phyloP scores from a whole-genome alignment of 805 yeast genomes.

The Wickerhamiella bombiphila region DNA sequence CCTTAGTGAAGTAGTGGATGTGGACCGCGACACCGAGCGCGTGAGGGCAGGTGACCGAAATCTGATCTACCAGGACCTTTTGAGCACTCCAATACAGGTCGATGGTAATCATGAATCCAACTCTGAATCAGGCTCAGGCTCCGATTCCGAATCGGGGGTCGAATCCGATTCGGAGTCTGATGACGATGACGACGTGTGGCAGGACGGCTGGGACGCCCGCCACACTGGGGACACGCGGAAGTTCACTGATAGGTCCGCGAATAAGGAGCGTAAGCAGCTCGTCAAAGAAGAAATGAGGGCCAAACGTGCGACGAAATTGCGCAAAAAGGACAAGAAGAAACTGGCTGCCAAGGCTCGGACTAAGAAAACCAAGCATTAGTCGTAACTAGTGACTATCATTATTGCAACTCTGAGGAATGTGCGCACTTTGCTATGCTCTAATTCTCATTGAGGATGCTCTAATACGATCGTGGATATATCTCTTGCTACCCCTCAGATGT shows the following conservation, averaged over 20 bases:
- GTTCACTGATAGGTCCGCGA: constrained; percentile 61
- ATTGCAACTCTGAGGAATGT: not conserved
- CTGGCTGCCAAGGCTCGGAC: constrained; percentile 30
- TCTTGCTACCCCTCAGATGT: not conserved
- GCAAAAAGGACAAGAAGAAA: constrained; percentile 70
- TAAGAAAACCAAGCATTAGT: not conserved
- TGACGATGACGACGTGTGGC: constrained; percentile 26
- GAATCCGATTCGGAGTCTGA: constrained; percentile 20
- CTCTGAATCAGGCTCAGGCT: constrained; percentile 7
- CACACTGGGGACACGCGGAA: constrained; percentile 38
- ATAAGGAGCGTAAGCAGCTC: constrained; percentile 57
- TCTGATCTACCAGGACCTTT: constrained; percentile 32
- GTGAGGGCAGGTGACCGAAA: constrained; percentile 27
- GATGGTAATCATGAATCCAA: constrained; percentile 1
- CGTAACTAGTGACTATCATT: no score
- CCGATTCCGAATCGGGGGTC: constrained; percentile 17
- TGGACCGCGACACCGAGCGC: constrained; percentile 59
- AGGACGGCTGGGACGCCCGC: constrained; percentile 31
- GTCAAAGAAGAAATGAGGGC: constrained; percentile 69
- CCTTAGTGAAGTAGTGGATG: constrained; percentile 30
- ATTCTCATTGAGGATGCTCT: not conserved
- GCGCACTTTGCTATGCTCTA: no score
- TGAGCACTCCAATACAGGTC: constrained; percentile 10
- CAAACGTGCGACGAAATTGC: constrained; percentile 67
- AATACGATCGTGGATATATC: not conserved